A percentile compares a stretch with the other conserved stretches of the same genome.
Evolutionary conservation across 805 yeast species (phyloP).

Genomic region (Candida takata): DNA sequence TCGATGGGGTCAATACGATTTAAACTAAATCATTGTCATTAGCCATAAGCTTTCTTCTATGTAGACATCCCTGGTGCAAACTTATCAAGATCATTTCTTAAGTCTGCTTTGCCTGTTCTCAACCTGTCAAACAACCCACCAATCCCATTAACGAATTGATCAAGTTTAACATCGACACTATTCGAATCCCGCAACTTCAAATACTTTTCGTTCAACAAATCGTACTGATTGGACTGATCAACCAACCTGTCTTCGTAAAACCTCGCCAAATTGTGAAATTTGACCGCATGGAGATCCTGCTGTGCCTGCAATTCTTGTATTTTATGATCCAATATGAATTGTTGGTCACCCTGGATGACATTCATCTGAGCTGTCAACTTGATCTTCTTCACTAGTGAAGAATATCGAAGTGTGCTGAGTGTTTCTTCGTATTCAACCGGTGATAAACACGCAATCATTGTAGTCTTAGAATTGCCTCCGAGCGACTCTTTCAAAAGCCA

Average conservation of each 20-base stretch:
- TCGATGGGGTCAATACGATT: neutral
- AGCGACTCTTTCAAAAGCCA: conserved; percentile 69
- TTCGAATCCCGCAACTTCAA: neutral
- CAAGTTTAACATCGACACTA: too few species aligned
- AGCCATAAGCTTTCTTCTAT: too few species aligned
- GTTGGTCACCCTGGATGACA: conserved; percentile 14
- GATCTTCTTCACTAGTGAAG: conserved; percentile 67
- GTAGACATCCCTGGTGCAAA: too few species aligned
- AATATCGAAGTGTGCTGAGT: conserved; percentile 67
- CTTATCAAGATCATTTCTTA: too few species aligned
- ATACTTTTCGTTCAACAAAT: conserved; percentile 11
- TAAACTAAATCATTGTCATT: too few species aligned
- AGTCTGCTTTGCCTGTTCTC: too few species aligned
- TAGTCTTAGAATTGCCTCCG: conserved; percentile 84
- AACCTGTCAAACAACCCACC: too few species aligned
- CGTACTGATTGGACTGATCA: conserved; percentile 23
- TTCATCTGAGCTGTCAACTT: conserved; percentile 53
- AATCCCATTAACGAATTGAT: too few species aligned
- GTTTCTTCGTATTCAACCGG: conserved; percentile 78
- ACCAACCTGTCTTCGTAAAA: conserved; percentile 23
- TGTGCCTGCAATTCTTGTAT: conserved; percentile 13
- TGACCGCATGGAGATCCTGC: conserved; percentile 13
- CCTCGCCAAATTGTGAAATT: conserved; percentile 18
- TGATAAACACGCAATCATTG: conserved; percentile 80
- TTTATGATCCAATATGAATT: conserved; percentile 2